These are phyloP conservation scores for Solanum paucissectum DNA, from an alignment of 257 asterid genomes.

Conservation along the genomic window DNA sequence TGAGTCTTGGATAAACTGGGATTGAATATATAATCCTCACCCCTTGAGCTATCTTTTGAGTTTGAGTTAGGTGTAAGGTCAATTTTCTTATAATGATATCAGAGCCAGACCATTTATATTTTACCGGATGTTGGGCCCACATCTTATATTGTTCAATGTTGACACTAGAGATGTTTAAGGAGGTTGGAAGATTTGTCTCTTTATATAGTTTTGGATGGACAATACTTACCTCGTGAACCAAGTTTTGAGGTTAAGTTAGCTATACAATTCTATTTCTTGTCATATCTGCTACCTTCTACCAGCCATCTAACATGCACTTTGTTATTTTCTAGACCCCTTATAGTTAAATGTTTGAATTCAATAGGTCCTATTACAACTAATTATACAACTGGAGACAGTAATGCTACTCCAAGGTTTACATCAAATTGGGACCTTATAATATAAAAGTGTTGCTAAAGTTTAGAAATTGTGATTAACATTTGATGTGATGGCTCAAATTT, in stretches of 20 bases:
- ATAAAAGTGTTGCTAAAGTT: background rate
- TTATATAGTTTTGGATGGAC: background rate
- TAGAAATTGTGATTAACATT: background rate
- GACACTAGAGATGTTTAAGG: background rate
- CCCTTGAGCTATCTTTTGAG: background rate
- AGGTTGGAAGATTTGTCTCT: background rate
- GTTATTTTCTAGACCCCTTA: background rate
- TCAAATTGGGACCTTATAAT: constrained; percentile 3
- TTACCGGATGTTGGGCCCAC: background rate
- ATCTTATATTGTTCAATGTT: background rate
- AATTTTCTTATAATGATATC: background rate
- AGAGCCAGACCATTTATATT: background rate
- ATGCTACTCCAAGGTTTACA: background rate
- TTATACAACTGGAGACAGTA: background rate
- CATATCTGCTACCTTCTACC: background rate
- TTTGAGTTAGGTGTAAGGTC: background rate
- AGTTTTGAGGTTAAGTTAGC: background rate
- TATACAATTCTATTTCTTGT: background rate
- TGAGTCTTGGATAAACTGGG: background rate
- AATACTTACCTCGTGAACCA: background rate
- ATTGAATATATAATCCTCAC: background rate
- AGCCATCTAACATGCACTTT: background rate
- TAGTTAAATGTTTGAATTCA: background rate
- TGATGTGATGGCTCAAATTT: constrained; percentile 3
- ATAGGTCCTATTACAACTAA: background rate